Base-by-base conservation (phyloP, 495 filamentous ascomycete species). In the Haplographium delicatum region DNA sequence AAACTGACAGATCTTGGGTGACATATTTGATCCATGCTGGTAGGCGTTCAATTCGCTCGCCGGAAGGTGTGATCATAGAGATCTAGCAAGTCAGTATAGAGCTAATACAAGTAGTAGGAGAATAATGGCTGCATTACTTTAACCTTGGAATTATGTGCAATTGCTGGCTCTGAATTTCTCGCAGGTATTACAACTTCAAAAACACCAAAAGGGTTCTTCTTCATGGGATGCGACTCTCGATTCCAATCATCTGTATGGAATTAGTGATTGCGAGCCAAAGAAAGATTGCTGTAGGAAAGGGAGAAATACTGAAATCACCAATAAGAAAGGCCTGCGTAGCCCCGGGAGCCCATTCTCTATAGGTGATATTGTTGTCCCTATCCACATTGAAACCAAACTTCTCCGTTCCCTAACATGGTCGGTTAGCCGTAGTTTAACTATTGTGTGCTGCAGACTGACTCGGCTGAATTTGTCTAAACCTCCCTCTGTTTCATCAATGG, bases 1-100 rank as follows among this genome's bases (percentile, higher is more conserved):
- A 96, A 33, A 96, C 80, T 8, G 67, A 74, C 25, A 98, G 76
- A 54, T 98, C 90, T 67, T 98, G 93, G 3, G 90, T 94, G 38
- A 95, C 91, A 52, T 93, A 88, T 65, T 83, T 96, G 72, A 96
- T 97, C 93, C 93, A 98, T 30, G 89, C 85, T 34, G 93, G 93
- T 30, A 97, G 70, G 51, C 93, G 80, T 64, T 96, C 93, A 58
- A 93, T 81, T 58, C 87, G 79, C 58, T 89, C 83, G 30, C 84
- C 85, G 18, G 73, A 79, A 39, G 86, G 88, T 9, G 86, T 81
- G 22, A 89, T 81, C 72, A 98, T 78, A 10, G 89, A 86, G 44
- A 96, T 87, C 91, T 95, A 54, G 5, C 25, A 25, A 42, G 44
- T 65, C 20, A 68, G 45, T 6, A n/a, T n/a, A n/a, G n/a, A n/a